These are phyloP conservation scores for Aschersonia sp. DNA, from an alignment of 2,329 filamentous ascomycete species.

Conservation along the genomic window DNA sequence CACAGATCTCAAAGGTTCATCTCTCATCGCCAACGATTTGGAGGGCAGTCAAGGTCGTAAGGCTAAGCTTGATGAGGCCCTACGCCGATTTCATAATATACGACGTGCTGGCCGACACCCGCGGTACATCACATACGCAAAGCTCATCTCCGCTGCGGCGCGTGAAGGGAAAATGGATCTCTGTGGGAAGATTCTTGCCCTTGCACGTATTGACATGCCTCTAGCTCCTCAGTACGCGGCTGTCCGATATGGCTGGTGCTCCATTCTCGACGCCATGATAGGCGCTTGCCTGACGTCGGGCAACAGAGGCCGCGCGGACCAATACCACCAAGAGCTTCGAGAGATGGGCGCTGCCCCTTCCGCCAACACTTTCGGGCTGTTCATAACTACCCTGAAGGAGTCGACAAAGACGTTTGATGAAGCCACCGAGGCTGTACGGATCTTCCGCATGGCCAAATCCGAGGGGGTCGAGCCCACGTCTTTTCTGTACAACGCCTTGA, in stretches of 20 bases:
- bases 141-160: constrained; percentile 81
- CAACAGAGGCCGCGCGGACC: constrained; percentile 65
- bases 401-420: constrained; percentile 97
- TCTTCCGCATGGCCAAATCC: constrained; percentile 84
- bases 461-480: constrained; percentile 94
- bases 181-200: constrained; percentile 73
- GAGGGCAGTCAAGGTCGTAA: constrained; percentile 66
- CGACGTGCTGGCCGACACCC: constrained; percentile 82
- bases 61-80: constrained; percentile 63
- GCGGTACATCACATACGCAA: constrained; percentile 91
- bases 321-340: constrained; percentile 82
- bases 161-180: constrained; percentile 70
- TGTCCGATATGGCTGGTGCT: constrained; percentile 90
- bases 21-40: constrained; percentile 76
- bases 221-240: constrained; percentile 70
- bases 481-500: constrained; percentile 95
- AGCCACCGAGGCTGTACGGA: constrained; percentile 89
- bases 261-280: constrained; percentile 92
- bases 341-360: constrained; percentile 85
- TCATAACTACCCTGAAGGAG: constrained; percentile 98
- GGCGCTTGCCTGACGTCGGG: constrained; percentile 77
- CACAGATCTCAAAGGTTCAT: constrained; percentile 87
- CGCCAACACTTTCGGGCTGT: constrained; percentile 93
- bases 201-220: constrained; percentile 82
- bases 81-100: constrained; percentile 81